These are phyloP conservation scores for Cutaneotrichosporon cutaneum DNA, from an alignment of 1,284 basidiomycete species.

Conservation along the genomic window DNA sequence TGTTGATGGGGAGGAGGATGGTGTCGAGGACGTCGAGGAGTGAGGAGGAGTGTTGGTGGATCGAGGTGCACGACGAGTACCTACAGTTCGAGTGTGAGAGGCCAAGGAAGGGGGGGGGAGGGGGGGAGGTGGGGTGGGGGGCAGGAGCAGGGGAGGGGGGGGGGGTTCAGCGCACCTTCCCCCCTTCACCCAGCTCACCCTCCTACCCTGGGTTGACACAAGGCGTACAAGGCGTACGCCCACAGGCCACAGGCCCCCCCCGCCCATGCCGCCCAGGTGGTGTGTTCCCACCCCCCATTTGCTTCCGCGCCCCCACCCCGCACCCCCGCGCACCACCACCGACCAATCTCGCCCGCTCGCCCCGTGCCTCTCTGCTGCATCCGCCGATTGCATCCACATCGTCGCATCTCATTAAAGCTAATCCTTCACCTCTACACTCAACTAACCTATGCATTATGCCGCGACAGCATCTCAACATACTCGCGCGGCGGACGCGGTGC, in stretches of 20 bases:
- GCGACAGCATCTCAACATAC: constrained; percentile 32
- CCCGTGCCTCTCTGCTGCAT: not conserved
- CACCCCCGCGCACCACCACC: not conserved
- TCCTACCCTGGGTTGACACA: too few species aligned
- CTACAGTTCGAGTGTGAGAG: too few species aligned
- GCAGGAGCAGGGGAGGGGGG: too few species aligned
- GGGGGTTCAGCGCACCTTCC: too few species aligned
- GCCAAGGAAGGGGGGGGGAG: too few species aligned
- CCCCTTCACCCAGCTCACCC: too few species aligned
- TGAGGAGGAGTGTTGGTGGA: too few species aligned
- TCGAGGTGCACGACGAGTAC: too few species aligned
- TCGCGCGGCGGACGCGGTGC: constrained; percentile 45
- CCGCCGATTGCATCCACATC: not conserved
- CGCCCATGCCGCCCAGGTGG: too few species aligned
- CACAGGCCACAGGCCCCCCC: too few species aligned
- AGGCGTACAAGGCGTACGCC: not conserved
- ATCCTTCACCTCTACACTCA: too few species aligned
- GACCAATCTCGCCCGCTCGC: not conserved
- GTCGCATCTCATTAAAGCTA: not conserved
- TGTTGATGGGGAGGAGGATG: not conserved
- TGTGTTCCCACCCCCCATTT: not conserved
- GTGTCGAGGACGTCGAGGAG: not conserved
- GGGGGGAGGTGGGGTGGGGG: too few species aligned
- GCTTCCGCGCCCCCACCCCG: not conserved
- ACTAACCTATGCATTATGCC: not conserved